phyloP scores from a whole-genome alignment of 345 rosid genomes.

The Lumnitzera littorea region DNA sequence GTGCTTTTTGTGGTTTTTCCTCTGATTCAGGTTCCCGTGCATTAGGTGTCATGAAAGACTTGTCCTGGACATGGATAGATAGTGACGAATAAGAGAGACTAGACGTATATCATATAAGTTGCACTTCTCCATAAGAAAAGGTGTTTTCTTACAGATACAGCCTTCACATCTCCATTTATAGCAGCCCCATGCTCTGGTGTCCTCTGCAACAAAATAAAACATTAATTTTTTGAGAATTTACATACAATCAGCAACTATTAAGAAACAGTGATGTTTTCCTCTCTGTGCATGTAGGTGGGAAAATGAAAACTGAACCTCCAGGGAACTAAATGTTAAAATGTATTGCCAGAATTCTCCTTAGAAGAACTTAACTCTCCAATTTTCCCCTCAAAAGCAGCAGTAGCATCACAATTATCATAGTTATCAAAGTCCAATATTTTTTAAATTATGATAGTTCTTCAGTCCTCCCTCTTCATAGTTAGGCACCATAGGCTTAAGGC shows the following conservation, averaged over 20 bases:
- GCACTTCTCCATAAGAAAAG: conserved; percentile 2
- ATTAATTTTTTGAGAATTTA: background rate
- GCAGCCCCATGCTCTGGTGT: conserved; percentile 77
- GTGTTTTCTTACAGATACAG: conserved; percentile 39
- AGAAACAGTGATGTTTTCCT: background rate
- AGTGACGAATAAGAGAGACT: conserved; percentile 1
- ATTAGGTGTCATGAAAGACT: conserved; percentile 39
- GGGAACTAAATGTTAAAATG: too few species aligned
- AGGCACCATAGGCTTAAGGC: too few species aligned
- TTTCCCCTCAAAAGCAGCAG: too few species aligned
- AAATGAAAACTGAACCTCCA: too few species aligned
- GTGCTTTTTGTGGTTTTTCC: conserved; percentile 92
- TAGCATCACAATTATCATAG: too few species aligned
- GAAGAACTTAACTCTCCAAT: too few species aligned
- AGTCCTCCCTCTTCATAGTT: too few species aligned
- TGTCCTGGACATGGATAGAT: conserved; percentile 41
- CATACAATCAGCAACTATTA: background rate
- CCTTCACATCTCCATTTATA: conserved; percentile 65
- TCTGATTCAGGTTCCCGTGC: conserved; percentile 91
- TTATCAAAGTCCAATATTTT: too few species aligned
- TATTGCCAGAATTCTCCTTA: too few species aligned
- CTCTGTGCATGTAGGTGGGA: too few species aligned
- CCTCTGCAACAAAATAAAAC: conserved; percentile 44
- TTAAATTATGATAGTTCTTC: too few species aligned
- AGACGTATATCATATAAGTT: conserved; percentile 1